Evolutionary conservation across 1,284 basidiomycete genomes (phyloP), one percentile per base, ranked within the genome.

Genomic region (Marasmius tenuissimus): DNA sequence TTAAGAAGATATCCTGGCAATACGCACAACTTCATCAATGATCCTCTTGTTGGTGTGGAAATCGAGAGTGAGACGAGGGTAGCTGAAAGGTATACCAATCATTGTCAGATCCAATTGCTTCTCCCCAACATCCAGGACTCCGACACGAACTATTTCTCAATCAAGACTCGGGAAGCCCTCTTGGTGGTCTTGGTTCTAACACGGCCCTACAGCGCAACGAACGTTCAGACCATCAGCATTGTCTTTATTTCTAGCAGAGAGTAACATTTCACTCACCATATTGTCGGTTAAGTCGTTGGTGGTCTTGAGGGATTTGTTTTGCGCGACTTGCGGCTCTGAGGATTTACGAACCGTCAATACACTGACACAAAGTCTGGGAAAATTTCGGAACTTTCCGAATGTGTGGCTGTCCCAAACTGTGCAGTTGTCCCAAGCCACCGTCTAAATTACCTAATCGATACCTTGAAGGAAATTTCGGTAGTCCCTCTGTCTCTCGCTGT

Each of bases 151-250:
- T 98, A 99, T 87, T 98, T 98, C 89, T 99, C 97, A 76, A 99
- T 99, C 82, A 99, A 89, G 73, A 97, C 95, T 70, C 97, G 92
- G 71, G 96, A 97, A 76, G 97, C 97, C 83, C 97, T 94, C 89
- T 99, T 99, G 79, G 96, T 97, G 71, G 97, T 99, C 86, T 99
- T 99, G 74, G 97, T 99, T 76, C 97, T 94, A 84, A 99, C 97
- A 76, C 97, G 96, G 82, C 97, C 97, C 97, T 98, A 80, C n/a
- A 54, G 49, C 53, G 22, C 58, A 49, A 58, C 61, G 39, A 40
- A 20, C 27, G 27, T 54, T 37, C n/a, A 37, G 48, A 55, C 35
- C 40, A 4, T 56, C 61, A 69, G 60, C 39, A 55, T 4, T 18
- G 40, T 33, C 60, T 40, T 40, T 48, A 11, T 18, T 38, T 51